These are phyloP conservation scores for Arthrobotrys sphaeroides DNA, from an alignment of 2,329 filamentous ascomycete species.

Conservation along the genomic window DNA sequence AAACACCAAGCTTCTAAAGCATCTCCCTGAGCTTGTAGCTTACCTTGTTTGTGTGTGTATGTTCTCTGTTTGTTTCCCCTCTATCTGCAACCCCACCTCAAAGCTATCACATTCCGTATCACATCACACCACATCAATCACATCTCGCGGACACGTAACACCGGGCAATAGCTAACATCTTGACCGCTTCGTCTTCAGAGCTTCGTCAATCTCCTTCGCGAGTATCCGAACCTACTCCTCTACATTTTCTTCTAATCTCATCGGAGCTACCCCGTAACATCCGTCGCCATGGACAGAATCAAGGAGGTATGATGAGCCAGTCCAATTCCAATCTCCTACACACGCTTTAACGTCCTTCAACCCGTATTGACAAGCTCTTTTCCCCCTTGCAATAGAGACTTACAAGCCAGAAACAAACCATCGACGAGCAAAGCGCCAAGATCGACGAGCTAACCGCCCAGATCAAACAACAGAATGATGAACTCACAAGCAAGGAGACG, in stretches of 20 bases:
- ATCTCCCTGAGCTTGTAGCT: neutral
- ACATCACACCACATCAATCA: slow-evolving; percentile 23
- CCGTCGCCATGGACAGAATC: slow-evolving; percentile 59
- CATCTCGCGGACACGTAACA: slow-evolving; percentile 32
- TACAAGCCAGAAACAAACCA: slow-evolving; percentile 71
- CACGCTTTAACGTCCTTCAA: slow-evolving; percentile 63
- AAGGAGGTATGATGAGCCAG: slow-evolving; percentile 54
- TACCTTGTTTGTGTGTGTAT: neutral
- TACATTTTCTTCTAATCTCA: neutral
- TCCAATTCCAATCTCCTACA: slow-evolving; percentile 64
- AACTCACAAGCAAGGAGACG: slow-evolving; percentile 96
- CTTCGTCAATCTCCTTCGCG: neutral
- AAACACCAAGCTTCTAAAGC: neutral
- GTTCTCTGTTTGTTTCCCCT: slow-evolving; percentile 31
- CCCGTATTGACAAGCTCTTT: neutral
- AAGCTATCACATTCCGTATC: slow-evolving; percentile 19
- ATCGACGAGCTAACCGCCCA: slow-evolving; percentile 86
- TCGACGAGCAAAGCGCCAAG: slow-evolving; percentile 80
- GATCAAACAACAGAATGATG: slow-evolving; percentile 91
- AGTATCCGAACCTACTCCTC: neutral
- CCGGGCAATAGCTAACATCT: slow-evolving; percentile 36
- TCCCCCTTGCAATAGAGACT: slow-evolving; percentile 81
- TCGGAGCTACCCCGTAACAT: neutral
- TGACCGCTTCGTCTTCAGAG: neutral
- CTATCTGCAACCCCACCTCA: slow-evolving; percentile 33